Evolutionary conservation across 345 rosid genomes (phyloP), one percentile per base, ranked within the genome.

Genomic region (Camelina hispida): DNA sequence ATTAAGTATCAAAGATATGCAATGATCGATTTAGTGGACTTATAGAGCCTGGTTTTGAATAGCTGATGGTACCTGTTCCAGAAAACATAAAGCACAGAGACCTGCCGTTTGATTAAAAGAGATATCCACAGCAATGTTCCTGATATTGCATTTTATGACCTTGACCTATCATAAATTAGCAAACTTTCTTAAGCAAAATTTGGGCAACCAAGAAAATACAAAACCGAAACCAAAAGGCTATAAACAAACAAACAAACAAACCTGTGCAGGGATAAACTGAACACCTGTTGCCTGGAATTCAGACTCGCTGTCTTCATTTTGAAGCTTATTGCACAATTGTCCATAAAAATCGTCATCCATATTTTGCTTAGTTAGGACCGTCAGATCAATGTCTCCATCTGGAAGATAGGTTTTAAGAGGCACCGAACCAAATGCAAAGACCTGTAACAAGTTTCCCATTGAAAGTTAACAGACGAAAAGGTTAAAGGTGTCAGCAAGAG

Each of bases 371-470:
- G 87, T 81, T 38, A 89, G 76, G 22, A 83, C 85, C 14, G 97
- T 93, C 80, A 93, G 80, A 81, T 93, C 98, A 32, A 93, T 91
- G 83, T 93, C 98, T 54, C 98, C 98, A 56, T 93, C 98, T 3
- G 97, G 97, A 44, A 93, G 92, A 82, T 88, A 93, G 0, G 97
- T 86, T 81, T 89, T 91, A 44, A 93, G 54, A 11, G 97, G 97
- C 69, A 93, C 93, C 0, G 93, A 90, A 47, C 96, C 96, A 85
- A 84, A 88, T 47, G 89, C 77, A 75, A 86, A 86, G 37, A 87
- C 89, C 98, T 93, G 72, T 18, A 51, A 44, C 37, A 63, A 32
- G n/a, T 1, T 11, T 42, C 9, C 11, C 32, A n/a, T n/a, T 20
- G 1, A 68, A 60, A 62, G 15, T 63, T 14, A 76, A 35, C 52